Conservation (phyloP, 257 asterid genomes). For the Apocynum venetum region DNA sequence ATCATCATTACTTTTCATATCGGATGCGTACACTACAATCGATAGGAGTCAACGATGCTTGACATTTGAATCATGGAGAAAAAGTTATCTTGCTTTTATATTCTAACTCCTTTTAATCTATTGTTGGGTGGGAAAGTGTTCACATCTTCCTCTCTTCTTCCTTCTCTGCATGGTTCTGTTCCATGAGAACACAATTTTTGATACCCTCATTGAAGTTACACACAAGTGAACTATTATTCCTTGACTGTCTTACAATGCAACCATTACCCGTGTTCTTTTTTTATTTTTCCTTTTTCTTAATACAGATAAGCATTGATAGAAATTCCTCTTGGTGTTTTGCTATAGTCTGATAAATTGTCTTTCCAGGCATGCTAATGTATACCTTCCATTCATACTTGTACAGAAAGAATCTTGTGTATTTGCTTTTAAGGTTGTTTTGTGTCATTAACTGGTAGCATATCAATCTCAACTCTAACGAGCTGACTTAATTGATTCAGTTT, state of each 20-base stretch:
- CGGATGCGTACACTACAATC: background rate
- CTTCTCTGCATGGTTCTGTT: background rate
- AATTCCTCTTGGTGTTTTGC: background rate
- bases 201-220: background rate
- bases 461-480: background rate
- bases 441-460: background rate
- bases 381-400: background rate
- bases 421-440: background rate
- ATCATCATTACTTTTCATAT: background rate
- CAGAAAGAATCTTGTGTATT: background rate
- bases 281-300: background rate
- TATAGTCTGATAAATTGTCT: background rate
- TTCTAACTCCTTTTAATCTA: constrained; percentile 1
- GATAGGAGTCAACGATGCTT: background rate
- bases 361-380: background rate
- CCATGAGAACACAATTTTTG: background rate
- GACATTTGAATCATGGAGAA: background rate
- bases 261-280: background rate
- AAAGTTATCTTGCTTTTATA: background rate
- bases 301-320: background rate
- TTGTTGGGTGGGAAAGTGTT: background rate
- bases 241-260: background rate
- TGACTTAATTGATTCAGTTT: background rate
- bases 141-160: background rate
- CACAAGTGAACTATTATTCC: background rate